A percentile compares a stretch with the other conserved stretches of the same genome.
These are phyloP conservation scores for Backusella australiensis DNA, from an alignment of 192 early-diverging fungal genomes.

Conservation along the genomic window DNA sequence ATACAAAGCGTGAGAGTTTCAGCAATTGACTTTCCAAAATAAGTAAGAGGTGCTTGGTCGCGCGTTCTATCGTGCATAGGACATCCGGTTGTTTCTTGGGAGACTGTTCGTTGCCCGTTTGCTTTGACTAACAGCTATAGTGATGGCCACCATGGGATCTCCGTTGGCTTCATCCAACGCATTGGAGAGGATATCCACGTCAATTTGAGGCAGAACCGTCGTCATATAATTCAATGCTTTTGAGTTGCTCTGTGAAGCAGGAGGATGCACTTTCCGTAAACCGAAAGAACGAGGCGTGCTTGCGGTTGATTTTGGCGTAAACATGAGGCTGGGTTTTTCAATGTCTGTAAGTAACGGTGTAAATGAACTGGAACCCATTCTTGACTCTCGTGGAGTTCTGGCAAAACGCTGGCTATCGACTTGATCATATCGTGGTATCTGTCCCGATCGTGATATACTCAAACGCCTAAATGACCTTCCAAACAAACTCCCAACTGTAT, in stretches of 20 bases:
- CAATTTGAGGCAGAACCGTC: constrained; percentile 17
- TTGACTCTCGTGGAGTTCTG: neutral
- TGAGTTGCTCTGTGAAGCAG: neutral
- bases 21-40: neutral
- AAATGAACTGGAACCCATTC: neutral
- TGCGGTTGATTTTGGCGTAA: neutral
- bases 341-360: neutral
- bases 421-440: neutral
- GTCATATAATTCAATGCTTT: constrained; percentile 17
- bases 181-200: neutral
- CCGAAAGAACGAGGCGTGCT: neutral
- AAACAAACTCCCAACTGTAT: neutral
- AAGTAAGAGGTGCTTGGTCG: neutral
- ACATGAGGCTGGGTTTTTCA: neutral
- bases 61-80: neutral
- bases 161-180: constrained; percentile 22
- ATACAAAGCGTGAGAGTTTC: neutral
- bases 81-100: neutral
- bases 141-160: constrained; percentile 26
- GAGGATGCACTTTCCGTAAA: neutral
- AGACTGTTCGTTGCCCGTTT: constrained; percentile 6
- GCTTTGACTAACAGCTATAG: constrained; percentile 16
- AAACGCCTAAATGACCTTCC: constrained; percentile 4
- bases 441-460: neutral
- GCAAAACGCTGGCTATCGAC: neutral